Evolutionary conservation across 345 rosid genomes (phyloP), one percentile per base, ranked within the genome.

Genomic region (Syzygium oleosum): DNA sequence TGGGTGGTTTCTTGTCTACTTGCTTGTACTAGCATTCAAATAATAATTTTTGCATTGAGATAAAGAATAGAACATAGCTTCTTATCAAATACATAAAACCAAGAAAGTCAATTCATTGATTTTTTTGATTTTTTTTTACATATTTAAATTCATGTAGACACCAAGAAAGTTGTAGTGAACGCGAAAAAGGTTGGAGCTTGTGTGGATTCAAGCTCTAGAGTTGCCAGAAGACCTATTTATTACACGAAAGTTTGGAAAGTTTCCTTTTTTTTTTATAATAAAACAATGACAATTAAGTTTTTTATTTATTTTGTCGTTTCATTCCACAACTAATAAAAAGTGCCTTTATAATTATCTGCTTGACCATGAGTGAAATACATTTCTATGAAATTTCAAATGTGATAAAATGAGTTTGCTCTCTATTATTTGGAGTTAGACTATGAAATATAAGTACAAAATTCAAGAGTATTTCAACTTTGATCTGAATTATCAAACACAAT

Each of bases 401-500:
- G 68, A 15, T 61, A 61, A 61, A 61, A 61, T 13, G 29, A 61
- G 4, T 27, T 31, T 27, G 2, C 17, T 13, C 63, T 58, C 29
- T 58, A 25, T 58, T 25, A 58, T 58, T 3, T 6, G 11, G 14
- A 58, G 25, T 61, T 59, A 59, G 68, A 27, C n/a, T 25, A 27
- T 59, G 68, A 59, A 2, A 61, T 27, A 61, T 27, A 61, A 12
- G n/a, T 15, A 27, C 34, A 61, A 61, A 27, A 96, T 3, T 99
- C 98, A 14, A 97, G 96, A 19, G 99, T 98, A 58, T 99, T 97
- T 29, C 95, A 86, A 84, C 89, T 87, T 90, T 96, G 87, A 77
- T 97, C 92, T 21, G 98, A 94, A 58, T 97, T 97, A 85, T 96
- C 97, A 15, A 96, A 97, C 51, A 96, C 93, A 49, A 97, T 91